These are phyloP conservation scores for Thermomucor indicae-seudaticae DNA, from an alignment of 371 early-diverging fungal species.

Conservation along the genomic window DNA sequence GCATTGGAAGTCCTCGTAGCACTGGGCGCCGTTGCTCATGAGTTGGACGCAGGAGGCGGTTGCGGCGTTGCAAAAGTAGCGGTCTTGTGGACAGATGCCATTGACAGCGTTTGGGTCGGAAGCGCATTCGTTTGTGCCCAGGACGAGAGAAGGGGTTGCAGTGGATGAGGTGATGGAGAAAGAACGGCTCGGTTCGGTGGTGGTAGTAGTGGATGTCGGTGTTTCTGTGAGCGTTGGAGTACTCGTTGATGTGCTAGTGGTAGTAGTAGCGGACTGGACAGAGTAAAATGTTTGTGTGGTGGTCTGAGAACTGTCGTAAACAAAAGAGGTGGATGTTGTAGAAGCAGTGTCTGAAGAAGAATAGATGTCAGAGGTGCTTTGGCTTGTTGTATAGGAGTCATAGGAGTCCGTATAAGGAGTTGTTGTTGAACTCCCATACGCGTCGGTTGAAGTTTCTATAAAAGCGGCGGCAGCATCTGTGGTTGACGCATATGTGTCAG, in stretches of 20 bases:
- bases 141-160: constrained; percentile 24
- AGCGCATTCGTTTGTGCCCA: constrained; percentile 22
- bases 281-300: too few relatives aligned
- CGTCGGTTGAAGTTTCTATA: too few relatives aligned
- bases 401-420: too few relatives aligned
- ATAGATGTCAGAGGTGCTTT: too few relatives aligned
- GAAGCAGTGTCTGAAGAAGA: too few relatives aligned
- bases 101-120: constrained; percentile 17
- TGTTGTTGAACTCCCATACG: too few relatives aligned
- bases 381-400: too few relatives aligned
- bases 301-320: too few relatives aligned
- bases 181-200: constrained; percentile 6
- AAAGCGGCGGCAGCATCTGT: not conserved
- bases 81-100: constrained; percentile 16
- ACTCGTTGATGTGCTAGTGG: too few relatives aligned
- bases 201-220: not conserved
- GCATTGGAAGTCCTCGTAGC: constrained; percentile 27
- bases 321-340: too few relatives aligned
- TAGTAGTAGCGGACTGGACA: too few relatives aligned
- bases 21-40: constrained; percentile 4
- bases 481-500: not conserved
- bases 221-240: not conserved
- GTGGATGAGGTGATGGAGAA: constrained; percentile 25
- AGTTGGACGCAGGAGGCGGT: constrained; percentile 12
- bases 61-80: constrained; percentile 31